phyloP scores from a whole-genome alignment of 495 filamentous ascomycete genomes.

The Astrocystis sublimbata region DNA sequence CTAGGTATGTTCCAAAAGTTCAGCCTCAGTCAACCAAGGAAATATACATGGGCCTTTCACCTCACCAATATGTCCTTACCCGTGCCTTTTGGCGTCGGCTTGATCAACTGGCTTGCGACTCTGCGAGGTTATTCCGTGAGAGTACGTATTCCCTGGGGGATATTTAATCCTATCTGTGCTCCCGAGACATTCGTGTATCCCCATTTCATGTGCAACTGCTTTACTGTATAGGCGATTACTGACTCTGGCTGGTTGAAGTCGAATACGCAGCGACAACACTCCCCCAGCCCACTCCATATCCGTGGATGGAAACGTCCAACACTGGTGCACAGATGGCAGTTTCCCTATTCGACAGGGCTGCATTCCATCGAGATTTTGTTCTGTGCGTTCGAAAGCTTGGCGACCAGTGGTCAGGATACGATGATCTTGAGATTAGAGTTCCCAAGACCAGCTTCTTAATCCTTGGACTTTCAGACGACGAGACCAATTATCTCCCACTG shows the following conservation, averaged over 20 bases:
- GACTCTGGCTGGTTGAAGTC: no score
- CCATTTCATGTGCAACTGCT: no score
- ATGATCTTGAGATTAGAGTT: constrained; percentile 25
- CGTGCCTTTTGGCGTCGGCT: constrained; percentile 53
- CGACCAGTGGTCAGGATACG: constrained; percentile 6
- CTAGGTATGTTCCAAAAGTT: constrained; percentile 11
- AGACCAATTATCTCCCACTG: constrained; percentile 46
- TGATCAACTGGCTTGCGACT: background rate
- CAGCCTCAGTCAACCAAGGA: background rate
- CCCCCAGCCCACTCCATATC: no score
- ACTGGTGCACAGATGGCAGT: no score
- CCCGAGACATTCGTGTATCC: no score
- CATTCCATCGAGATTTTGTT: constrained; percentile 19
- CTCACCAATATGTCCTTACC: constrained; percentile 11
- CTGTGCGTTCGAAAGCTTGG: background rate
- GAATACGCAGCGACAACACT: no score
- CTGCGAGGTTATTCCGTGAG: no score
- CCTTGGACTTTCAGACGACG: constrained; percentile 36
- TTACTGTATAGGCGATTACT: no score
- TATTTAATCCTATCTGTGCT: no score
- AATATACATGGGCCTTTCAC: constrained; percentile 5
- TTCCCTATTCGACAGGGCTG: background rate
- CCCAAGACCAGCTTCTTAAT: constrained; percentile 33
- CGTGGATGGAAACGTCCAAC: no score
- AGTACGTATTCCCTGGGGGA: no score